Evolutionary conservation across 345 rosid genomes (phyloP), one percentile per base, ranked within the genome.

Genomic region (Populus pruinosa): DNA sequence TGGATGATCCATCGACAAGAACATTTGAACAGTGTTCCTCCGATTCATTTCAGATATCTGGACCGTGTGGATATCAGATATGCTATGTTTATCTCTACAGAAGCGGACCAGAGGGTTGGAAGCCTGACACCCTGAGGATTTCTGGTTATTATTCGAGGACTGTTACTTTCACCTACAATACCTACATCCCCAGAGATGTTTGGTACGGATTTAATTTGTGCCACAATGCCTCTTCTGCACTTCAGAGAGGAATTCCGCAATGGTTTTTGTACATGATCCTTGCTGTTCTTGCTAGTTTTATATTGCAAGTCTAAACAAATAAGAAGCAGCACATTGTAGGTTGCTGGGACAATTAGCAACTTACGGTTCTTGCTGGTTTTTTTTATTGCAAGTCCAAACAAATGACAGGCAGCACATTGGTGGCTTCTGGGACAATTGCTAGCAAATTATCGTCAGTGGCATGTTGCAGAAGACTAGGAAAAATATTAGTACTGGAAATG

Each of bases 211-310:
- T 71, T 74, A 80, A 80, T 67, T 18, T 18, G 27, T 80, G 83
- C 35, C 44, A 41, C 38, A 78, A 81, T 36, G 85, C 89, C 25
- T 87, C 91, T 17, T 87, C 85, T 84, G 77, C 88, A 0, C 80
- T 18, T 33, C 38, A n/a, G 2, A 56, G 8, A 38, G 41, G 21
- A 38, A 66, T 49, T 9, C 59, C 11, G 4, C 50, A 69, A 66
- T 79, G 82, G 80, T 77, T 77, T 59, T 4, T 74, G 27, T 61
- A 14, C 66, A 71, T 66, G 36, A n/a, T 78, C 74, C 53, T 86
- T 39, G 84, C 78, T 33, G 41, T 86, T 69, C 77, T 88, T 70
- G 69, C 86, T 5, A 36, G 74, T 50, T 82, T 83, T 47, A 39
- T 91, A 17, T 0, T 89, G 53, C 81, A 67, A 80, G 33, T 21